Base-by-base conservation (phyloP, 148 eudicot species). In the Euryodendron excelsum region DNA sequence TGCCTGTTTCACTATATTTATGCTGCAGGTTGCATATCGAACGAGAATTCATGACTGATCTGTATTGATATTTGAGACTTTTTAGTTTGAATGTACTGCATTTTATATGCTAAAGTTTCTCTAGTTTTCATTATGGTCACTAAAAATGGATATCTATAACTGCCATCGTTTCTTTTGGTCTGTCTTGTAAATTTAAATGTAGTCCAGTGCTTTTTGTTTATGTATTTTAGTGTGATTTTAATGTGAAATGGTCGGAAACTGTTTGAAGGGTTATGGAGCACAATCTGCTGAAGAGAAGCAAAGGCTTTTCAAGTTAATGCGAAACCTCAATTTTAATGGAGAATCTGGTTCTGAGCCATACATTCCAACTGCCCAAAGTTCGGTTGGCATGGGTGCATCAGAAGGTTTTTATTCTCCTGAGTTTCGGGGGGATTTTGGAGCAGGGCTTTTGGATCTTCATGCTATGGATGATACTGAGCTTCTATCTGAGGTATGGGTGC, bases 391-490 rank as follows among this genome's bases (percentile, higher is more conserved):
- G 69, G 88, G 87, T 76, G 75, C 88, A 73, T 85, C 86, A 48
- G 98, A 96, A 50, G 89, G 91, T 70, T 89, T 84, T 72, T 88
- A 89, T 75, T 90, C 97, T 75, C 85, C 97, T 25, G 99, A 96
- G 44, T 91, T 93, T 75, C 85, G 97, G 80, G 99, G 99, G 63
- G 99, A 96, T 85, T 96, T 96, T 84, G 99, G 99, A 73, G 99
- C 98, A 60, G 99, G 99, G 23, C 97, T 96, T 85, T 84, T 96
- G 90, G 99, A 96, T 78, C 84, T 96, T 67, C 99, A 96, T 84
- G 83, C 99, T 85, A 90, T 96, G 98, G 99, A 96, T 90, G 99
- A 96, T 81, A 91, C 97, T 4, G 99, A 96, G 85, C 99, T 96
- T 84, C 86, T 96, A 63, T 89, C 99, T 55, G 99, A 93, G 90